Evolutionary conservation across 345 rosid genomes (phyloP).

Genomic region (Luvunga scandens): DNA sequence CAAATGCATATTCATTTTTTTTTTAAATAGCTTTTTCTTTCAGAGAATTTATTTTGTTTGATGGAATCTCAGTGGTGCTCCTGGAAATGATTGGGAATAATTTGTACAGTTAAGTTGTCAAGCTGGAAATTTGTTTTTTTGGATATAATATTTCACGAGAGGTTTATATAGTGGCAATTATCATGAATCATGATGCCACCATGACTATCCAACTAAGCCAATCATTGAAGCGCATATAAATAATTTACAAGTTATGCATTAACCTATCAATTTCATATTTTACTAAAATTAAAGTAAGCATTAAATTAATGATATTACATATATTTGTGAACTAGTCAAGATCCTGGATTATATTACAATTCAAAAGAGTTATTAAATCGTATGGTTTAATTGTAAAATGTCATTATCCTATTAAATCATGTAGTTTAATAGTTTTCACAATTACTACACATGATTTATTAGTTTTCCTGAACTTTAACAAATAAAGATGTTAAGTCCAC

Average conservation of each 20-base stretch:
- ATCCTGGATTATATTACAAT: too few species aligned
- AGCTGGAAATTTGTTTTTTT: not conserved
- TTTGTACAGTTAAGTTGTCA: not conserved
- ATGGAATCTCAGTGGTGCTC: not conserved
- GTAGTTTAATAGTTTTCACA: too few species aligned
- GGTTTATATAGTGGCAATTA: not conserved
- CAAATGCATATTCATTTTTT: too few species aligned
- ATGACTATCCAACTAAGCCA: not conserved
- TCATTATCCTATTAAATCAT: too few species aligned
- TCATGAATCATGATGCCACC: not conserved
- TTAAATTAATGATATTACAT: too few species aligned
- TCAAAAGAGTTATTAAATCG: too few species aligned
- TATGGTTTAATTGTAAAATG: too few species aligned
- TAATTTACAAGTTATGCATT: not conserved
- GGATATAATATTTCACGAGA: not conserved
- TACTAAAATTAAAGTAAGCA: not conserved
- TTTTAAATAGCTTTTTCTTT: not conserved
- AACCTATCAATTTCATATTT: not conserved
- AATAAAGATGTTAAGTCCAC: too few species aligned
- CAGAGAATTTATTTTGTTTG: not conserved
- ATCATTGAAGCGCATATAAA: not conserved
- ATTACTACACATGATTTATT: rapidly evolving
- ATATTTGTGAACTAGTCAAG: too few species aligned
- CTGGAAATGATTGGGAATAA: not conserved
- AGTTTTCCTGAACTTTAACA: too few species aligned